Base-by-base conservation (phyloP, 1,284 basidiomycete genomes). In the Cutaneotrichosporon mucoides region DNA sequence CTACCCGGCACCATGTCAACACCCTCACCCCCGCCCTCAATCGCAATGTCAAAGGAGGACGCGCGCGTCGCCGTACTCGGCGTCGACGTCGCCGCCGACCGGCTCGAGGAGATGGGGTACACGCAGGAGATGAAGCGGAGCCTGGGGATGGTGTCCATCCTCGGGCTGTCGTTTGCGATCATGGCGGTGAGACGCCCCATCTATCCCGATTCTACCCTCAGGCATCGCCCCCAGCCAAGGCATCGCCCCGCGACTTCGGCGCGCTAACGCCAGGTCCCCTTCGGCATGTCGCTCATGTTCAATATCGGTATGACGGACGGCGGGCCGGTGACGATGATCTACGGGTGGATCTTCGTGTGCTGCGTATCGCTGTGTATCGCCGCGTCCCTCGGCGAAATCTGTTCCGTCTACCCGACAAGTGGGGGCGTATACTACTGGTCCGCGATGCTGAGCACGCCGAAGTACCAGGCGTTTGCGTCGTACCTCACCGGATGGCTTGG, bases 381-480 rank as follows among this genome's bases (percentile, higher is more conserved):
- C 4, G 69, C 77, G 0, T 77, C 75, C 56, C 68, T 81, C 6
- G 80, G 77, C 1, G 80, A 81, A 57, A 79, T 81, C 51, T 80
- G 79, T 59, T 79, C 76, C 6, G 77, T 79, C 37, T 81, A 74
- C 46, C 80, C 80, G 0, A 78, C 79, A 3, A 76, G 77, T 0
- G 80, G 80, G 1, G 80, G 80, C 41, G 79, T 81, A 2, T 81
- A 81, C 64, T 79, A 80, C 56, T 80, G 79, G 80, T 69, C 79
- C 0, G 76, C 77, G 2, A 79, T 79, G 68, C 73, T 80, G 4
- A 73, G 76, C 0, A 79, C 72, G 8, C 76, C 73, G 4, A 75
- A 74, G 47, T 81, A 79, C 71, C 73, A 74, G 6, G 72, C 76
- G 0, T 64, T 80, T 55, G 66, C 79, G 7, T 75, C 71, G 34